phyloP scores from a whole-genome alignment of 2,329 filamentous ascomycete species.

The Alternaria sp. region DNA sequence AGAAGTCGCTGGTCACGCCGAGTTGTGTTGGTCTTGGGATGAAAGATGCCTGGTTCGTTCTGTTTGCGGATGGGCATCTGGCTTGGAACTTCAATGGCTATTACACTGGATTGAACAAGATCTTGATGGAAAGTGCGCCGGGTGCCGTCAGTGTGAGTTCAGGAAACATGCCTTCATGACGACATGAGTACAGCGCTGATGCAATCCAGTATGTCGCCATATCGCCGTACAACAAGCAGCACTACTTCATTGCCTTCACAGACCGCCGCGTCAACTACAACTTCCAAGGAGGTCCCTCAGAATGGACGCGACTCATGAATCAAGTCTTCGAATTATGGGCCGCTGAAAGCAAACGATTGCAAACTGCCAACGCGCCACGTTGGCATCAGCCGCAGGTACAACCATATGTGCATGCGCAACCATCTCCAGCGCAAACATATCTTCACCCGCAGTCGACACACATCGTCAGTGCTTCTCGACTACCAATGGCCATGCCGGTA shows the following conservation, averaged over 20 bases:
- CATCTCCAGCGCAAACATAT: slow-evolving; percentile 12
- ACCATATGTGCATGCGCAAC: slow-evolving; percentile 8
- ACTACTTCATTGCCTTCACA: slow-evolving; percentile 43
- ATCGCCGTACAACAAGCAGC: slow-evolving; percentile 40
- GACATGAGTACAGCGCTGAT: not conserved
- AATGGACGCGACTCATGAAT: slow-evolving; percentile 45
- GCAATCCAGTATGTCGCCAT: slow-evolving; percentile 40
- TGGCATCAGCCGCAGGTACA: slow-evolving; percentile 5
- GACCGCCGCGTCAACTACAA: slow-evolving; percentile 43
- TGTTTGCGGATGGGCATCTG: slow-evolving; percentile 40
- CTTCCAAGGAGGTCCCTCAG: slow-evolving; percentile 37
- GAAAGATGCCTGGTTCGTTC: slow-evolving; percentile 42
- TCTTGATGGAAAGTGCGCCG: slow-evolving; percentile 33
- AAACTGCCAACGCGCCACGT: slow-evolving; percentile 6
- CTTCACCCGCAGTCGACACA: slow-evolving; percentile 11
- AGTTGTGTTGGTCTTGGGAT: slow-evolving; percentile 37
- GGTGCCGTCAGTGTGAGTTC: slow-evolving; percentile 37
- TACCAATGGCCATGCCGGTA: not conserved
- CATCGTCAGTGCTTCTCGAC: slow-evolving; percentile 3
- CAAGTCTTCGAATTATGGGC: slow-evolving; percentile 41
- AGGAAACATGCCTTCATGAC: not conserved
- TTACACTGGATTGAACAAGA: slow-evolving; percentile 37
- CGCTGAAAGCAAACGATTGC: slow-evolving; percentile 26
- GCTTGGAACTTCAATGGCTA: slow-evolving; percentile 43
- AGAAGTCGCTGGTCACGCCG: slow-evolving; percentile 42